These are phyloP conservation scores for Fomitiporia mediterranea DNA, from an alignment of 1,284 basidiomycete species.

Conservation along the genomic window DNA sequence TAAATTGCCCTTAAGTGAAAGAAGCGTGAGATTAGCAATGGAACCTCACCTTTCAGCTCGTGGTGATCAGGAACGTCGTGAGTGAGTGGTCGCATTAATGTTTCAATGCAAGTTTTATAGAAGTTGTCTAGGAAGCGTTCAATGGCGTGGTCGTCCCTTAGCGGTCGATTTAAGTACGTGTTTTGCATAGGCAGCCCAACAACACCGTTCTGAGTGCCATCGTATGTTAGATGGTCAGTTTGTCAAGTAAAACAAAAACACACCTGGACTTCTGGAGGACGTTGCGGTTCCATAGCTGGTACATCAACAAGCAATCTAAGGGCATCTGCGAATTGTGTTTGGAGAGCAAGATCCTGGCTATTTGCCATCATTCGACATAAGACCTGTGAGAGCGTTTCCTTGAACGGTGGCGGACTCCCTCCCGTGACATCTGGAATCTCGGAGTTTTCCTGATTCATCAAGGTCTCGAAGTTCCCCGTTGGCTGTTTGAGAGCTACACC, in stretches of 20 bases:
- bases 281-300: conserved; percentile 42
- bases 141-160: conserved; percentile 78
- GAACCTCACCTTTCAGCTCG: conserved; percentile 55
- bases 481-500: conserved; percentile 49
- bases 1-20: conserved; percentile 26
- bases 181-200: conserved; percentile 17
- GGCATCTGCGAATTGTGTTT: conserved; percentile 90
- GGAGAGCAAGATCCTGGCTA: conserved; percentile 82
- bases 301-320: conserved; percentile 81
- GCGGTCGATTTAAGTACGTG: conserved; percentile 47
- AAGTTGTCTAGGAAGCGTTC: conserved; percentile 91
- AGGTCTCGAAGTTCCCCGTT: conserved; percentile 43
- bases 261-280: conserved; percentile 36
- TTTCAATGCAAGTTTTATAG: conserved; percentile 74
- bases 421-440: conserved; percentile 28
- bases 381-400: conserved; percentile 69
- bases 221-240: not conserved
- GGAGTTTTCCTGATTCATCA: conserved; percentile 47
- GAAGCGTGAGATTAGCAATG: conserved; percentile 17
- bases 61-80: conserved; percentile 72
- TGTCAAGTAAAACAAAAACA: conserved; percentile 21
- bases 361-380: conserved; percentile 74
- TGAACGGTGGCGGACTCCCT: conserved; percentile 18
- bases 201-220: not conserved
- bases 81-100: conserved; percentile 75